phyloP scores from a whole-genome alignment of 192 early-diverging fungal species.

The Coemansia interrupta region DNA sequence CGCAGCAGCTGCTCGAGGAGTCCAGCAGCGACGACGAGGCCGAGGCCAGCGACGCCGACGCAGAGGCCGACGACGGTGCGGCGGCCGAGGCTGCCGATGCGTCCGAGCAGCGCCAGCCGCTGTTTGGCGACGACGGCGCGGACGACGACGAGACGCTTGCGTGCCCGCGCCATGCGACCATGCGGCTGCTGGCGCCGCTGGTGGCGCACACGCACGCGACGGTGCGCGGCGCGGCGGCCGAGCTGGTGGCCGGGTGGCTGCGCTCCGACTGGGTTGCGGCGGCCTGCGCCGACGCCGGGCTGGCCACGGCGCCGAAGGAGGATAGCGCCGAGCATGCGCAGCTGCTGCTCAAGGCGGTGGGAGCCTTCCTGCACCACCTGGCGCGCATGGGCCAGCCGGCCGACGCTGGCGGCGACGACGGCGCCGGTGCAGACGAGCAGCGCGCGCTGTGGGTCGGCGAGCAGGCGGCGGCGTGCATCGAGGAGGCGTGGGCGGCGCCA shows the following conservation, averaged over 20 bases:
- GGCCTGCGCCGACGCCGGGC: constrained; percentile 4
- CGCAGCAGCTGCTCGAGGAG: constrained; percentile 48
- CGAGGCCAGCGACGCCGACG: constrained; percentile 6
- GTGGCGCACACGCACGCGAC: constrained; percentile 68
- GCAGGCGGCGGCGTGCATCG: constrained; percentile 36
- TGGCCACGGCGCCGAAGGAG: constrained; percentile 12
- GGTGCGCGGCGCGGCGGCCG: constrained; percentile 64
- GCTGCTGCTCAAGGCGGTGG: constrained; percentile 31
- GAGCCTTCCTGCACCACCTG: constrained; percentile 38
- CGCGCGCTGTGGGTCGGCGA: constrained; percentile 28
- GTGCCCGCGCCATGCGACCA: constrained; percentile 54
- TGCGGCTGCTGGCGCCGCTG: constrained; percentile 60
- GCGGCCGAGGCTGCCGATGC: neutral
- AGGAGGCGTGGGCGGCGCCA: constrained; percentile 37
- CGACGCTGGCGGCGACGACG: neutral
- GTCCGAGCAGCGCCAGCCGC: constrained; percentile 11
- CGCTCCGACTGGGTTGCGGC: constrained; percentile 45
- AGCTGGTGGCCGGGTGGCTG: constrained; percentile 57
- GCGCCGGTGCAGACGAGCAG: neutral
- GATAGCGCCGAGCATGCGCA: constrained; percentile 21
- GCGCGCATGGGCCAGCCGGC: constrained; percentile 8
- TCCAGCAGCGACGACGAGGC: constrained; percentile 30
- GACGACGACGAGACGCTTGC: constrained; percentile 50
- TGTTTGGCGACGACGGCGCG: constrained; percentile 13
- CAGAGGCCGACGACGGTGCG: neutral